These are phyloP conservation scores for Petunia axillaris DNA, from an alignment of 257 asterid species.

Conservation along the genomic window DNA sequence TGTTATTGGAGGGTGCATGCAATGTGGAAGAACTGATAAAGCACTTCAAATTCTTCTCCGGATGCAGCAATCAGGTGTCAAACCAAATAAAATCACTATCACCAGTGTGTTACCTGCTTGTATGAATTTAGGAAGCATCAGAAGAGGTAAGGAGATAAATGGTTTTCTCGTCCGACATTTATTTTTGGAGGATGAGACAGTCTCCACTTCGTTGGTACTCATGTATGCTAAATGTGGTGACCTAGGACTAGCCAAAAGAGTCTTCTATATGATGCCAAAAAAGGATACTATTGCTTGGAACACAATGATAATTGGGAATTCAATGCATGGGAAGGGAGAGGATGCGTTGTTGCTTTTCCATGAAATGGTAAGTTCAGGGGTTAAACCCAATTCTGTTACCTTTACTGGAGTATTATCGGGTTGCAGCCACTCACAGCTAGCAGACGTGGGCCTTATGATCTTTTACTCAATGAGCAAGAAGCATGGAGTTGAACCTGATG, in stretches of 20 bases:
- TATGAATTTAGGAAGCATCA: constrained; percentile 52
- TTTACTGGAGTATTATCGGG: constrained; percentile 69
- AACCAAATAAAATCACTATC: constrained; percentile 64
- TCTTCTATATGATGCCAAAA: constrained; percentile 48
- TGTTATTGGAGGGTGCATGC: constrained; percentile 61
- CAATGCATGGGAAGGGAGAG: constrained; percentile 77
- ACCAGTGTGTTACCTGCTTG: constrained; percentile 61
- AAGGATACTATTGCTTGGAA: constrained; percentile 74
- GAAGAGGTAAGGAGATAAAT: constrained; percentile 66
- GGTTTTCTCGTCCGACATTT: constrained; percentile 43
- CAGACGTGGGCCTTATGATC: constrained; percentile 54
- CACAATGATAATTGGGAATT: constrained; percentile 61
- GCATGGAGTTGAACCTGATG: constrained; percentile 62
- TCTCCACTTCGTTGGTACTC: constrained; percentile 59
- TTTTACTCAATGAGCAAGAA: constrained; percentile 56
- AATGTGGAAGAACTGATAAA: constrained; percentile 49
- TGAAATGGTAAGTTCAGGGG: constrained; percentile 52
- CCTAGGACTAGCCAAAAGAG: constrained; percentile 44
- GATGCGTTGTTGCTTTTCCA: constrained; percentile 53
- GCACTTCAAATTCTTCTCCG: constrained; percentile 50
- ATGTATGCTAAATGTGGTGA: constrained; percentile 73
- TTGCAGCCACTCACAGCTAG: constrained; percentile 71
- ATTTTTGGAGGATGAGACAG: constrained; percentile 47
- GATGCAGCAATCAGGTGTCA: constrained; percentile 59
- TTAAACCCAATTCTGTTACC: constrained; percentile 64